Base-by-base conservation (phyloP, 2,329 filamentous ascomycete genomes). In the Plenodomus biglobosus region DNA sequence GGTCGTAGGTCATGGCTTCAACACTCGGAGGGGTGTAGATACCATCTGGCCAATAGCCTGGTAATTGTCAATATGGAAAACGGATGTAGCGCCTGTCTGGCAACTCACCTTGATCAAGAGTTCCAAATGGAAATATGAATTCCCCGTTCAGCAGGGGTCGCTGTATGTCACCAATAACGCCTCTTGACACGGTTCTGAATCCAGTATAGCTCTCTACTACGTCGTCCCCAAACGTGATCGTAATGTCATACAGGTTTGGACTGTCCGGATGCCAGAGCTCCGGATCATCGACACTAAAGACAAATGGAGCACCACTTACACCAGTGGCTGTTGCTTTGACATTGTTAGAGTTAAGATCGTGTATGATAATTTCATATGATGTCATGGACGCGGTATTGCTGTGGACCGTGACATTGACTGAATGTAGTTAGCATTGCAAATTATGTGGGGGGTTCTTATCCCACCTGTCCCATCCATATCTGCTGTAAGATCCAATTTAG, bases 21-120 rank as follows among this genome's bases (percentile, higher is more conserved):
- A 76, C 73, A 8, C 77, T 87, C 0, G 86, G 86, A 0, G 86
- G 79, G 0, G 79, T 79, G 61, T 88, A 81, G 3, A 88, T 72
- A 0, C 86, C 86, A 59, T 88, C 85, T 0, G 85, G 85, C 85
- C 85, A 87, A 8, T 24, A 37, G 22, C 21, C 21, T 32, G 2
- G 17, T 36, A 11, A 41, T 3, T 18, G 2, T 20, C 16, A 36
- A 5, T 18, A 16, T 10, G 13, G 18, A 37, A 4, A 8, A n/a
- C 18, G 15, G 35, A 17, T 3, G 16, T 8, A n/a, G n/a, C 17
- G 16, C 24, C 85, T 85, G 61, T 88, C 85, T 0, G 85, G 85
- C 85, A 85, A 88, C 65, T 77, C 87, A 0, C 86, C 86, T 58
- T 89, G 86, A 48, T 89, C 86, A 0, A 89, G 75, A 0, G 85